These are phyloP conservation scores for Iris macrosiphon DNA, from an alignment of 106 monocot species.

Conservation along the genomic window DNA sequence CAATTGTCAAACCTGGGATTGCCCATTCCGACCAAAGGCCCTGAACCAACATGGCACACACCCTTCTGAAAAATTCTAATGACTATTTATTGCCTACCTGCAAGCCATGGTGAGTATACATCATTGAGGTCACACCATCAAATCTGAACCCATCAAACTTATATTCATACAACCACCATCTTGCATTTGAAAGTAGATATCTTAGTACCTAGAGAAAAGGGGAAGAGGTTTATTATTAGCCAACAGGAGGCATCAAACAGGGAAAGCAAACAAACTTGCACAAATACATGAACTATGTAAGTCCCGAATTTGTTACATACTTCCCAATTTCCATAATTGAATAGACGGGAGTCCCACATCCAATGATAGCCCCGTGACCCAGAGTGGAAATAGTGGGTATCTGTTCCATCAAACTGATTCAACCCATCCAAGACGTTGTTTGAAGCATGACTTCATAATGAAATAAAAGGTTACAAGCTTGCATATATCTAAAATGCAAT, in stretches of 20 bases:
- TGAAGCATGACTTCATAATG: slow-evolving; percentile 79
- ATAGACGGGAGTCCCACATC: slow-evolving; percentile 99
- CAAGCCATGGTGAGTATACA: slow-evolving; percentile 97
- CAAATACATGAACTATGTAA: neutral
- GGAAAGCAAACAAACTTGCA: neutral
- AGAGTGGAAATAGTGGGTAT: slow-evolving; percentile 86
- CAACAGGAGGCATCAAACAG: neutral
- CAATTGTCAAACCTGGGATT: no score
- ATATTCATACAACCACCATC: slow-evolving; percentile 99
- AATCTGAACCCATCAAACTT: slow-evolving; percentile 99
- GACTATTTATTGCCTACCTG: slow-evolving; percentile 58
- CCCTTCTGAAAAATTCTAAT: no score
- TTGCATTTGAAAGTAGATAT: slow-evolving; percentile 96
- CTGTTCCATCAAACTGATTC: slow-evolving; percentile 97
- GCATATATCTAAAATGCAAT: neutral
- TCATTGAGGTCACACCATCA: slow-evolving; percentile 99
- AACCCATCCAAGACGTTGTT: slow-evolving; percentile 94
- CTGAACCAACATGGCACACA: no score
- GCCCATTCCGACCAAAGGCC: no score
- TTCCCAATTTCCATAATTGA: slow-evolving; percentile 98
- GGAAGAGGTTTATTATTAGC: neutral
- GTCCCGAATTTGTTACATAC: slow-evolving; percentile 21
- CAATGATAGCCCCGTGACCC: slow-evolving; percentile 91
- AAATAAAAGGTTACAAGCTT: neutral
- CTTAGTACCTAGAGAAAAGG: slow-evolving; percentile 61